Percentiles rank a stretch among this genome's conserved stretches.
Conservation (phyloP, 2,329 filamentous ascomycete genomes). For the Aspergillus luchuensis region DNA sequence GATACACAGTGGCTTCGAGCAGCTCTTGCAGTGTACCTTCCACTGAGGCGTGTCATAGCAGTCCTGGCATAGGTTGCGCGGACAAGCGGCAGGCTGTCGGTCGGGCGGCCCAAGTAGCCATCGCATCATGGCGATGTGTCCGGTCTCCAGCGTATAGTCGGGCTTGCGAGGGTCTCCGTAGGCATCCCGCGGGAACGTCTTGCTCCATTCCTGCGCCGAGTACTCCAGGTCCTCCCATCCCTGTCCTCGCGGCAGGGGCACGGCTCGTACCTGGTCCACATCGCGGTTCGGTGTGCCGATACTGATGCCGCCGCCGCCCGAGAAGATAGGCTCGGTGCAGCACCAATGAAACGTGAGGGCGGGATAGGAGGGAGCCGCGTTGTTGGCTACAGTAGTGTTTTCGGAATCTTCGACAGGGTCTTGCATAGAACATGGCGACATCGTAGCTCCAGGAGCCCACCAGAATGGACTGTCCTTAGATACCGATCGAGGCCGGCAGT, state of each 20-base stretch:
- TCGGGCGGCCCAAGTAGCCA: conserved; percentile 53
- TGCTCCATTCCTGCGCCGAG: conserved; percentile 45
- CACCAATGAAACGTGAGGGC: conserved; percentile 62
- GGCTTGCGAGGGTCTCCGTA: conserved; percentile 43
- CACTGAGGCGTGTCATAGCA: conserved; percentile 61
- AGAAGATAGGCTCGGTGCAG: conserved; percentile 62
- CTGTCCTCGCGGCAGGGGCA: conserved; percentile 56
- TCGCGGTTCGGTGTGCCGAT: conserved; percentile 57
- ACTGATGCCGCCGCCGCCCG: conserved; percentile 61
- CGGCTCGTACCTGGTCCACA: conserved; percentile 58
- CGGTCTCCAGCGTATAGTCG: conserved; percentile 43
- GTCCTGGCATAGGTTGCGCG: conserved; percentile 59
- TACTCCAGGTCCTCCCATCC: conserved; percentile 60
- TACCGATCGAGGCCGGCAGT: conserved; percentile 18
- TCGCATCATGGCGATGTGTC: conserved; percentile 47
- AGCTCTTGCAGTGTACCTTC: conserved; percentile 61
- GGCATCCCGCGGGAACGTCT: conserved; percentile 42
- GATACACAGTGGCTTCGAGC: conserved; percentile 60
- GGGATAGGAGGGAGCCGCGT: conserved; percentile 44
- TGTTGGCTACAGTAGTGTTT: conserved; percentile 38
- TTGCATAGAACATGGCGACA: conserved; percentile 61
- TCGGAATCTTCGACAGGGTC: conserved; percentile 45
- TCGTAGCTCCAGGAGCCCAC: conserved; percentile 60
- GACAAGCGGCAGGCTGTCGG: conserved; percentile 51
- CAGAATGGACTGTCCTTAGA: conserved; percentile 49